These are phyloP conservation scores for Vitis labrusca DNA, from an alignment of 164 flowering plant genomes.

Conservation along the genomic window DNA sequence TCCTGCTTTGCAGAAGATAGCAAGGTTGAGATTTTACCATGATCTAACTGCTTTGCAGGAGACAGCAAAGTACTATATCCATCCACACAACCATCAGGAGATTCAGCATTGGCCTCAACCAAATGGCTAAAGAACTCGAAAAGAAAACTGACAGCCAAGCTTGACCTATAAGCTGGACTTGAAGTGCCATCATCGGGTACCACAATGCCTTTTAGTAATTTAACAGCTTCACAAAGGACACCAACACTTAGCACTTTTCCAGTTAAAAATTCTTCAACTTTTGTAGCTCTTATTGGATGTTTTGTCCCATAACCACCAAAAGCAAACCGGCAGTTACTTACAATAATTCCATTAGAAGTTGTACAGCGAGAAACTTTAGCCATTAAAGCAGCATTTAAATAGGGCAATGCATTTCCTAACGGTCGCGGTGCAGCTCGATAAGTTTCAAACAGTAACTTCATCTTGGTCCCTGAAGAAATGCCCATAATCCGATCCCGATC, in stretches of 20 bases:
- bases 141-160: conserved; percentile 78
- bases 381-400: conserved; percentile 84
- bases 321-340: conserved; percentile 56
- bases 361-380: conserved; percentile 45
- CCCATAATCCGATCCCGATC: conserved; percentile 20
- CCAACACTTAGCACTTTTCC: conserved; percentile 48
- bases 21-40: conserved; percentile 19
- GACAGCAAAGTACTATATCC: conserved; percentile 9
- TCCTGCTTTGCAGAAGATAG: conserved; percentile 65
- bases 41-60: background rate
- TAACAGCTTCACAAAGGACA: conserved; percentile 55
- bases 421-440: conserved; percentile 93
- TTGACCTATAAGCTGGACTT: conserved; percentile 61
- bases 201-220: conserved; percentile 45
- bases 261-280: conserved; percentile 58
- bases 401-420: conserved; percentile 81
- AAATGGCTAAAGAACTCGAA: conserved; percentile 48
- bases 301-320: conserved; percentile 85
- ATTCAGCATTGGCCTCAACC: conserved; percentile 7
- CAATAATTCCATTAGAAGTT: conserved; percentile 20
- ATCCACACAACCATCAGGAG: conserved; percentile 18
- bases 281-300: conserved; percentile 71
- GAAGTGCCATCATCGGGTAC: conserved; percentile 62
- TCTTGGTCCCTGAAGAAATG: conserved; percentile 14
- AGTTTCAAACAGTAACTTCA: conserved; percentile 61